Percentiles rank a stretch among this genome's conserved stretches.
These are phyloP conservation scores for Sporothrix humicola DNA, from an alignment of 2,329 filamentous ascomycete species.

Conservation along the genomic window DNA sequence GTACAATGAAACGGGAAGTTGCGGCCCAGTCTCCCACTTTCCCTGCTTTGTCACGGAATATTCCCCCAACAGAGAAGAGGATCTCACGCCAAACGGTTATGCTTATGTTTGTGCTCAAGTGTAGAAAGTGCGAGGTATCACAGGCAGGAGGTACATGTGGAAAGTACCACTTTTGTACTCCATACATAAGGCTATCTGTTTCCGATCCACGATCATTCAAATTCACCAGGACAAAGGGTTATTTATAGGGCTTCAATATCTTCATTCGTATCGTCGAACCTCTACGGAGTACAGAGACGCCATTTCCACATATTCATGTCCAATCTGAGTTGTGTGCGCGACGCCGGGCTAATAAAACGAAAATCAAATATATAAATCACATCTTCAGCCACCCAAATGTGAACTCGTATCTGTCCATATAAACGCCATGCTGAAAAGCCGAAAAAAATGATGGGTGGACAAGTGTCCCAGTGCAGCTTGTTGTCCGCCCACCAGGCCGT, in stretches of 20 bases:
- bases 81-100: constrained; percentile 3
- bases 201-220: neutral
- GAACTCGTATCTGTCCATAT: constrained; percentile 1
- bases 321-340: constrained; percentile 26
- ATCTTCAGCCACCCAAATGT: constrained; percentile 20
- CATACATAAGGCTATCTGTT: neutral
- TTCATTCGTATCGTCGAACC: neutral
- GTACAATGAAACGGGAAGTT: neutral
- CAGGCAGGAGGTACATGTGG: neutral
- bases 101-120: neutral
- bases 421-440: constrained; percentile 32
- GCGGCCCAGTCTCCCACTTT: constrained; percentile 12
- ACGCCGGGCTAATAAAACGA: neutral
- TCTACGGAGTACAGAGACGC: neutral
- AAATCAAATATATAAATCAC: neutral
- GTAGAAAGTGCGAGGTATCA: neutral
- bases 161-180: neutral
- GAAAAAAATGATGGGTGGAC: neutral
- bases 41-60: neutral
- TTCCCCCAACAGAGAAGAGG: neutral
- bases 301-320: constrained; percentile 12
- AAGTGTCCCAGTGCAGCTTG: constrained; percentile 11
- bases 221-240: neutral
- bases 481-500: constrained; percentile 15
- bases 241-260: neutral